A percentile compares a stretch with the other conserved stretches of the same genome.
Evolutionary conservation across 2,329 filamentous ascomycete species (phyloP).

Genomic region (Capronia coronata): DNA sequence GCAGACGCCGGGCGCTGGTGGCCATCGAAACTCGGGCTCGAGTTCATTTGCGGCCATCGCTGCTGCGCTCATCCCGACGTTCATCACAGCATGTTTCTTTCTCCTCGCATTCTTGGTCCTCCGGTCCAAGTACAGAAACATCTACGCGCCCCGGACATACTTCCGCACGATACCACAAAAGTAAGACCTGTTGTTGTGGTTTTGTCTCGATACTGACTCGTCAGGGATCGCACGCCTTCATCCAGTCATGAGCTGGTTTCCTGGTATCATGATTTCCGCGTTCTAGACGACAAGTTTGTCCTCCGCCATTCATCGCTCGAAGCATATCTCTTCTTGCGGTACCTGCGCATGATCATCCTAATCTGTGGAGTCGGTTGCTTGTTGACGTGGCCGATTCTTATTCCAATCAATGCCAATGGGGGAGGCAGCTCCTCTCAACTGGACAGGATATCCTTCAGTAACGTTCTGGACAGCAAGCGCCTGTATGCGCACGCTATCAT

Average conservation of each 20-base stretch:
- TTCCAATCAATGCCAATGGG: conserved; percentile 82
- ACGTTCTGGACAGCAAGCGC: conserved; percentile 56
- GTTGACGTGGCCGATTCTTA: conserved; percentile 84
- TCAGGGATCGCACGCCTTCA: conserved; percentile 27
- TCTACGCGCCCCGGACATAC: conserved; percentile 41
- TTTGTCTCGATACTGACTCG: not conserved
- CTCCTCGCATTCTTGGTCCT: conserved; percentile 43
- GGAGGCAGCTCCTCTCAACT: conserved; percentile 61
- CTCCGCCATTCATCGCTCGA: conserved; percentile 87
- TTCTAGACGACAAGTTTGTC: conserved; percentile 66
- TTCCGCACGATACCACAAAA: conserved; percentile 29
- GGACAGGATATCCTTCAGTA: conserved; percentile 74
- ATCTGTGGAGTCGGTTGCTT: conserved; percentile 75
- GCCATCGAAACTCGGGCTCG: conserved; percentile 31
- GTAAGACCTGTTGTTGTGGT: conserved; percentile 27
- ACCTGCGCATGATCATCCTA: conserved; percentile 68
- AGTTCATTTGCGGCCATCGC: conserved; percentile 46
- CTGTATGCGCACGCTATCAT: conserved; percentile 75
- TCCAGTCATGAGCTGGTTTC: conserved; percentile 18
- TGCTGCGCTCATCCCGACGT: conserved; percentile 44
- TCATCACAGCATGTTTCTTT: conserved; percentile 41
- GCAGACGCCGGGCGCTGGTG: conserved; percentile 18
- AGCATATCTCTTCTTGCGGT: conserved; percentile 84
- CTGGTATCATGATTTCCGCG: conserved; percentile 40
- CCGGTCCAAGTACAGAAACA: conserved; percentile 42